A percentile compares a stretch with the other conserved stretches of the same genome.
Conservation (phyloP, 192 early-diverging fungal genomes). For the Radiomyces spectabilis region DNA sequence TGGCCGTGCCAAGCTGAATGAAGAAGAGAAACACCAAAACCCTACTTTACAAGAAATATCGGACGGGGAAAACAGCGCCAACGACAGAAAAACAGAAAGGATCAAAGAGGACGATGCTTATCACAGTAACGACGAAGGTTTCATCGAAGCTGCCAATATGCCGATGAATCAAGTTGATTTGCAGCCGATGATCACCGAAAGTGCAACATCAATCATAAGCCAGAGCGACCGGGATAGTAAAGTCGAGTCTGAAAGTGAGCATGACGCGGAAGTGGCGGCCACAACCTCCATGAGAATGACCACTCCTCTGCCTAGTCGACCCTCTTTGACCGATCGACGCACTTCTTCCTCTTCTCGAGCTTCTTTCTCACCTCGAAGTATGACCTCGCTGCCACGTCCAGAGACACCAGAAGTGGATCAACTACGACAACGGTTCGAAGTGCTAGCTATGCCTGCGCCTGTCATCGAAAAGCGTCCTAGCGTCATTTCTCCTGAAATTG, state of each 20-base stretch:
- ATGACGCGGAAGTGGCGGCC: conserved; percentile 15
- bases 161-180: too few relatives aligned
- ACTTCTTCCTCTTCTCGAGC: too few relatives aligned
- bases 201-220: neutral
- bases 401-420: conserved; percentile 17
- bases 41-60: too few relatives aligned
- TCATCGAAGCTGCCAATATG: too few relatives aligned
- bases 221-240: neutral
- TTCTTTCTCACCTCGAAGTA: conserved; percentile 1
- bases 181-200: neutral
- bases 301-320: neutral
- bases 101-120: too few relatives aligned
- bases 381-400: conserved; percentile 4
- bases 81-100: too few relatives aligned
- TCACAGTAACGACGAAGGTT: too few relatives aligned
- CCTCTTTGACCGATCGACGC: neutral
- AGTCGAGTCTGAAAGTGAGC: conserved; percentile 2
- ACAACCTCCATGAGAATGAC: neutral
- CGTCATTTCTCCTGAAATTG: conserved; percentile 5
- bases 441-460: neutral
- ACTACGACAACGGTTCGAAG: conserved; percentile 10
- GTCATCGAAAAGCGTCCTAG: neutral
- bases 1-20: neutral
- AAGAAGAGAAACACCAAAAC: neutral
- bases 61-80: too few relatives aligned